A percentile compares a stretch with the other conserved stretches of the same genome.
These are phyloP conservation scores for Nosema bombycis DNA, from an alignment of 371 early-diverging fungal species.

Conservation along the genomic window DNA sequence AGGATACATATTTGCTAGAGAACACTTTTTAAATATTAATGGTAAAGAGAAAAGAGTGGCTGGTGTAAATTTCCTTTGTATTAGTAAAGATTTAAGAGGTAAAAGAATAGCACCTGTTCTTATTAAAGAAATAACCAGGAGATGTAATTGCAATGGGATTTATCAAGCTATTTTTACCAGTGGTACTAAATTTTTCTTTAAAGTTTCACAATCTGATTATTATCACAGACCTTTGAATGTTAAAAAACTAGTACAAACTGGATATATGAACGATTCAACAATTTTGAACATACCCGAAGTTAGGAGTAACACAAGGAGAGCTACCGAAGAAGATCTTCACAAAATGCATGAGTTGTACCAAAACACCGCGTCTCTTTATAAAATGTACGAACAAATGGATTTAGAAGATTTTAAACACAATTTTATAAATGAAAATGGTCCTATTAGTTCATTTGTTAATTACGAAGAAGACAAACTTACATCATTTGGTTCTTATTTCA, in stretches of 20 bases:
- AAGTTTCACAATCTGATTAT: conserved; percentile 72
- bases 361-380: conserved; percentile 21
- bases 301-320: conserved; percentile 28
- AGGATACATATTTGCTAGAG: conserved; percentile 63
- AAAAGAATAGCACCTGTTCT: conserved; percentile 91
- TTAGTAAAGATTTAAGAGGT: conserved; percentile 83
- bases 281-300: background rate
- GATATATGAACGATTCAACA: conserved; percentile 30
- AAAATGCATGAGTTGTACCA: conserved; percentile 45
- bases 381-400: conserved; percentile 47
- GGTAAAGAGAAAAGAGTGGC: conserved; percentile 22
- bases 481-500: conserved; percentile 61
- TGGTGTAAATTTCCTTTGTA: conserved; percentile 91
- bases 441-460: conserved; percentile 41
- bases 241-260: conserved; percentile 34
- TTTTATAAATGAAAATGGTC: conserved; percentile 30
- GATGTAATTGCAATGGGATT: conserved; percentile 79
- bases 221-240: conserved; percentile 58
- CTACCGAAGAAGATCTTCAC: conserved; percentile 43
- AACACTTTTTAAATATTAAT: conserved; percentile 42
- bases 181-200: conserved; percentile 80
- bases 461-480: conserved; percentile 11
- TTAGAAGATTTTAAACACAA: conserved; percentile 49
- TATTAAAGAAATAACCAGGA: conserved; percentile 90
- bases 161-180: conserved; percentile 95